Conservation (phyloP, 2,329 filamentous ascomycete genomes). For the Paracoccidioides lutzii region DNA sequence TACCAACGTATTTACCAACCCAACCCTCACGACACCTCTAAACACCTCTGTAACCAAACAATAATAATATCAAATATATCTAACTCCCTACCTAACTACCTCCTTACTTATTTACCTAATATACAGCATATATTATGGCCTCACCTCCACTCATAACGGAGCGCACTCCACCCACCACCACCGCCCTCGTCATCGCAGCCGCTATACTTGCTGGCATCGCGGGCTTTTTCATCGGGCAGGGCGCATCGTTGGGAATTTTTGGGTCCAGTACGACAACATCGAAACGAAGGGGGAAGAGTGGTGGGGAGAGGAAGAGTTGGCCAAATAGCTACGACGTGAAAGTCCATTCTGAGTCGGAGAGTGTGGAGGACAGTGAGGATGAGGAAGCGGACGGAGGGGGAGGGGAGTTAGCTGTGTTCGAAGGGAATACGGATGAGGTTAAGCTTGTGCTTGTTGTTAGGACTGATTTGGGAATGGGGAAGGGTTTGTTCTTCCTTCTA, state of each 20-base stretch:
- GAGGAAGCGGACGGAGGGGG: constrained; percentile 53
- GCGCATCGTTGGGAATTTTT: constrained; percentile 60
- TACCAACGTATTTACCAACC: too few relatives aligned
- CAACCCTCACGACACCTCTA: too few relatives aligned
- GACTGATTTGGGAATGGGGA: constrained; percentile 94
- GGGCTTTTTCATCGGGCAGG: constrained; percentile 61
- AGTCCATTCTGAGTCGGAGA: constrained; percentile 30
- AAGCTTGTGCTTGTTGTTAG: constrained; percentile 87
- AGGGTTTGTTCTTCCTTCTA: constrained; percentile 47
- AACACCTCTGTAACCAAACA: too few relatives aligned
- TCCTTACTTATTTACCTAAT: neutral
- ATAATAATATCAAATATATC: neutral
- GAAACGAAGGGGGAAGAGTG: constrained; percentile 7
- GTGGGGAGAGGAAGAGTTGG: constrained; percentile 21
- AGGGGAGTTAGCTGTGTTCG: constrained; percentile 35
- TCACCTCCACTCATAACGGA: constrained; percentile 15
- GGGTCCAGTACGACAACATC: constrained; percentile 27
- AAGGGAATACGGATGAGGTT: constrained; percentile 61
- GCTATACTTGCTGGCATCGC: constrained; percentile 59
- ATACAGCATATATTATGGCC: constrained; percentile 1
- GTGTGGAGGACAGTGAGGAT: constrained; percentile 40
- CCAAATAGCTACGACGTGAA: constrained; percentile 38
- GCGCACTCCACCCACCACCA: constrained; percentile 38
- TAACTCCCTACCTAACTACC: neutral
- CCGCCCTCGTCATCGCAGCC: constrained; percentile 56